phyloP scores from a whole-genome alignment of 495 filamentous ascomycete genomes.

The Penicillium canariense region DNA sequence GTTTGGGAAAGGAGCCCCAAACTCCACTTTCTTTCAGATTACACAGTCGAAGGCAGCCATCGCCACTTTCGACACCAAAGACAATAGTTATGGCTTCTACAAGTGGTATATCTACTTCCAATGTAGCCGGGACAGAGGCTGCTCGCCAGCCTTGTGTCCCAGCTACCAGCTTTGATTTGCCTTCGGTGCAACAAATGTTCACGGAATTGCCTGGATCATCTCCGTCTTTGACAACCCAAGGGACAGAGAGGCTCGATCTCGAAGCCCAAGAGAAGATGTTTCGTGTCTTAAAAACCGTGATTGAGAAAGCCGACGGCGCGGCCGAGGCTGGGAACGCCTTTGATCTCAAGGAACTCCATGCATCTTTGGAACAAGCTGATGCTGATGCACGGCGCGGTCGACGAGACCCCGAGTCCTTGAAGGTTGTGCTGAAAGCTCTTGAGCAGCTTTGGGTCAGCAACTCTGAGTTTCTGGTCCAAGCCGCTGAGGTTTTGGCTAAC shows the following conservation, averaged over 20 bases:
- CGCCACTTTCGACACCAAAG: not conserved
- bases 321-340: slow-evolving; percentile 18
- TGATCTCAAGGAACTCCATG: slow-evolving; percentile 24
- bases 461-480: slow-evolving; percentile 44
- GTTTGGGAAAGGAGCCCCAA: not conserved
- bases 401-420: slow-evolving; percentile 23
- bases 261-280: slow-evolving; percentile 35
- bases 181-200: slow-evolving; percentile 26
- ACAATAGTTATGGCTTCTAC: slow-evolving; percentile 17
- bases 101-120: slow-evolving; percentile 16
- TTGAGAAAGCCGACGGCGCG: slow-evolving; percentile 21
- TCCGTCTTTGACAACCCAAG: slow-evolving; percentile 15
- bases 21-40: not conserved
- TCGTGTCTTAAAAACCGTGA: slow-evolving; percentile 19
- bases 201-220: slow-evolving; percentile 21
- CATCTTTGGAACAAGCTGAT: slow-evolving; percentile 30
- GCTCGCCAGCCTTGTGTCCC: slow-evolving; percentile 3
- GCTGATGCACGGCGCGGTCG: slow-evolving; percentile 17
- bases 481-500: slow-evolving; percentile 61
- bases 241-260: slow-evolving; percentile 8
- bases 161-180: slow-evolving; percentile 21
- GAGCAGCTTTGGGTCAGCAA: slow-evolving; percentile 36
- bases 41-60: slow-evolving; percentile 4
- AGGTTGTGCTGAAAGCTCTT: slow-evolving; percentile 28
- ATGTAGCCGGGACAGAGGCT: slow-evolving; percentile 5